Evolutionary conservation across 257 asterid genomes (phyloP).

Genomic region (Cordia subcordata): DNA sequence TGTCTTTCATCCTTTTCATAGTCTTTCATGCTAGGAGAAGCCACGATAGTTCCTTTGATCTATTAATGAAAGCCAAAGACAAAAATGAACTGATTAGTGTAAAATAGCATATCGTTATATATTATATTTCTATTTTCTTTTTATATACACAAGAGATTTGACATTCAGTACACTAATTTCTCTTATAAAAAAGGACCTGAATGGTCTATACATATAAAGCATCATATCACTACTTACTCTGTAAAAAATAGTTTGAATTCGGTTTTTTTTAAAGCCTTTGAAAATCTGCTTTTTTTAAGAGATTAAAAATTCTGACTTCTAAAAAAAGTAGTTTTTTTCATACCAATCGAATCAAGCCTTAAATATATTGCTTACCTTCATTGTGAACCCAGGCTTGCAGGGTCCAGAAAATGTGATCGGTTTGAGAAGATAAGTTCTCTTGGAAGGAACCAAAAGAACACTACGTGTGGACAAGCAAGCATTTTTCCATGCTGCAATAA

Average conservation of each 20-base stretch:
- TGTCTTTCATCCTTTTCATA: conserved; percentile 45
- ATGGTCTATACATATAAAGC: background rate
- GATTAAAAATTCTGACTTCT: too few relatives aligned
- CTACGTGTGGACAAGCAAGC: conserved; percentile 48
- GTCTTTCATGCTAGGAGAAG: conserved; percentile 41
- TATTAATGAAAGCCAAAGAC: conserved; percentile 10
- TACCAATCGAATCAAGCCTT: too few relatives aligned
- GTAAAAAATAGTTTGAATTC: too few relatives aligned
- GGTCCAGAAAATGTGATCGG: conserved; percentile 68
- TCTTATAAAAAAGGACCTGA: too few relatives aligned
- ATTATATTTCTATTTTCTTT: background rate
- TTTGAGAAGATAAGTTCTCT: conserved; percentile 51
- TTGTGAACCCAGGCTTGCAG: conserved; percentile 40
- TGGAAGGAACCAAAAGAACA: conserved; percentile 47
- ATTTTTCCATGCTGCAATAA: conserved; percentile 60
- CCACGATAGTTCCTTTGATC: conserved; percentile 69
- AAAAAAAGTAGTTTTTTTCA: too few relatives aligned
- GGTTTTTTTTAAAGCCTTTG: too few relatives aligned
- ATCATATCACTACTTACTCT: too few relatives aligned
- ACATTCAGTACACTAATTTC: background rate
- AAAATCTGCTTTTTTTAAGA: too few relatives aligned
- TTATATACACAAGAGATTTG: too few relatives aligned
- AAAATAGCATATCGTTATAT: too few relatives aligned
- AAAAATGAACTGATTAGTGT: background rate
- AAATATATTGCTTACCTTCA: conserved; percentile 67